These are phyloP conservation scores for Lasiodiplodia theobromae DNA, from an alignment of 2,329 filamentous ascomycete species.

Conservation along the genomic window DNA sequence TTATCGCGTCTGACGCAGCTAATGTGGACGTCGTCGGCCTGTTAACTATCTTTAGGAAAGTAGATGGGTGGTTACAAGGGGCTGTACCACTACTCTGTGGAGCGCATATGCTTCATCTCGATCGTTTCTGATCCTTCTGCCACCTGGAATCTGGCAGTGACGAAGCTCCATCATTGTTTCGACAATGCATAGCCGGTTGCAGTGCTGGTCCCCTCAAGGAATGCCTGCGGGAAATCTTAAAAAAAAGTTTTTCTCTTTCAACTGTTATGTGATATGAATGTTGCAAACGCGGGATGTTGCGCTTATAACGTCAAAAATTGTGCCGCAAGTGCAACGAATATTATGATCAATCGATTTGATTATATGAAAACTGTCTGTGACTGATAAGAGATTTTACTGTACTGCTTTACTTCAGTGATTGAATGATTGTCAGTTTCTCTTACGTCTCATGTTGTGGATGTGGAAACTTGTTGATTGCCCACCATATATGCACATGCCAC, in stretches of 20 bases:
- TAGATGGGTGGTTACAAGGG: background rate
- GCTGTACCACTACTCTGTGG: background rate
- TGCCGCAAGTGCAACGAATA: too few relatives aligned
- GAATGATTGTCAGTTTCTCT: too few relatives aligned
- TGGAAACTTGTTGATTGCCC: too few relatives aligned
- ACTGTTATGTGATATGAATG: background rate
- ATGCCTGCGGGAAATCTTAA: background rate
- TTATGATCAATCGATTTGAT: too few relatives aligned
- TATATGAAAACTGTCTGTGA: too few relatives aligned
- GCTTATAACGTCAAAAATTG: background rate
- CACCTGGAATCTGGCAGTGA: background rate
- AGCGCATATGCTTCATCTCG: background rate
- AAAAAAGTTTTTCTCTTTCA: background rate
- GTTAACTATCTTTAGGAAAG: background rate
- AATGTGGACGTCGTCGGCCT: background rate
- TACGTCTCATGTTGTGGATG: too few relatives aligned
- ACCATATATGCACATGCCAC: too few relatives aligned
- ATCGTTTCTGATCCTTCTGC: background rate
- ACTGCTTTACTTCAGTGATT: too few relatives aligned
- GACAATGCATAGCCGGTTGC: background rate
- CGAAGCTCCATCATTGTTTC: background rate
- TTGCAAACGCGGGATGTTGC: background rate
- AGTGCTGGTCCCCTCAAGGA: background rate
- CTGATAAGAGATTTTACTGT: too few relatives aligned
- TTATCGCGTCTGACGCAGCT: background rate